phyloP scores from a whole-genome alignment of 345 rosid genomes.

The Pistacia atlantica region DNA sequence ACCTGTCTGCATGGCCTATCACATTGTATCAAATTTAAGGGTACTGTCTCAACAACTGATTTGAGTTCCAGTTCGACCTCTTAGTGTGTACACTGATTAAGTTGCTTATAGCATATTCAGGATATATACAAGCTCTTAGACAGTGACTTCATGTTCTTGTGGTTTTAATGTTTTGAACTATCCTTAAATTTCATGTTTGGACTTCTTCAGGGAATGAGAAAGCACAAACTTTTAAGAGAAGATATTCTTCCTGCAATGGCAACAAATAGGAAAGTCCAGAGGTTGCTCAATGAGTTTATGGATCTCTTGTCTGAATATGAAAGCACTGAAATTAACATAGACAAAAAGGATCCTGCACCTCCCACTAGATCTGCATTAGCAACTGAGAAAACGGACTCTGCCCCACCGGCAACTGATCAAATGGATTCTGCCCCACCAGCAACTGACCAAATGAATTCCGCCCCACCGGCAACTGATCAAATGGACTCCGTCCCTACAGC shows the following conservation, averaged over 20 bases:
- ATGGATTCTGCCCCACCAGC: constrained; percentile 15
- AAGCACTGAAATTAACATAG: constrained; percentile 37
- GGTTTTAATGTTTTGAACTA: neutral
- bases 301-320: constrained; percentile 92
- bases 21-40: neutral
- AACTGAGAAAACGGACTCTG: constrained; percentile 30
- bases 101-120: neutral
- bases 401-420: constrained; percentile 23
- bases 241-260: constrained; percentile 99
- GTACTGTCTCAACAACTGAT: neutral
- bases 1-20: neutral
- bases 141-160: neutral
- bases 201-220: constrained; percentile 78
- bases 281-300: constrained; percentile 90
- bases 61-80: neutral
- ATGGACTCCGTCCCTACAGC: constrained; percentile 6
- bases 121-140: neutral
- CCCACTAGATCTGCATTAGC: constrained; percentile 24
- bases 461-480: constrained; percentile 16
- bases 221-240: constrained; percentile 82
- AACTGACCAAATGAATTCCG: constrained; percentile 16
- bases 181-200: neutral
- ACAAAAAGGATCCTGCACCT: constrained; percentile 24
- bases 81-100: neutral
- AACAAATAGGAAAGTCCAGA: constrained; percentile 93